Evolutionary conservation across 805 yeast genomes (phyloP), one percentile per base, ranked within the genome.

Genomic region (Yamadazyma endophytica): DNA sequence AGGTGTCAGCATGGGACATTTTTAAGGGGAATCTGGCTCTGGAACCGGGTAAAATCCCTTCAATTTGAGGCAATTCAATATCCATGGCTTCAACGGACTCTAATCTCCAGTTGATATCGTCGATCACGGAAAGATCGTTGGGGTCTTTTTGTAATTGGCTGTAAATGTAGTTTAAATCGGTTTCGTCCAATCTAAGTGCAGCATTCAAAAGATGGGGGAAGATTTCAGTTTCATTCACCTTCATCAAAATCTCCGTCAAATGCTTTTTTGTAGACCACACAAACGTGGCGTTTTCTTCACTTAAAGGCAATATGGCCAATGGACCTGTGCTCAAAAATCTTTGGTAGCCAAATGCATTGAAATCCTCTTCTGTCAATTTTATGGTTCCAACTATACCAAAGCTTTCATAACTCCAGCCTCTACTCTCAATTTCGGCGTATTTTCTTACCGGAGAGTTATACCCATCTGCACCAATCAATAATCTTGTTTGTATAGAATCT

Each of bases 391-490:
- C 98, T n/a, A 89, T 79, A 1, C 97, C 98, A 61, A 79, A 85
- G 29, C 86, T 70, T 44, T 81, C 68, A 58, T 92, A 92, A 29
- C 74, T 75, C 97, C 97, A 92, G 11, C 98, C 98, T 28, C 95
- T 71, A 2, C 94, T 76, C 50, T 79, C 80, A 33, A 92, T 88
- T 2, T 75, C 78, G 0, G 97, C 82, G 49, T 73, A 89, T 40
- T 73, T 69, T 28, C 97, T 72, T 5, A 84, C 97, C 0, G 97
- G 96, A 1, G 97, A 88, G 54, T 88, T 86, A 54, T 79, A 87
- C 1, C 98, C 98, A 54, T 92, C 98, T 23, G 96, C 95, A 6
- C 98, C 98, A 11, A 92, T 76, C 13, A 89, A 63, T n/a, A 89
- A 64, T 33, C 96, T 68, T 0, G 95, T 73, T 47, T 75, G 73